phyloP scores from a whole-genome alignment of 805 yeast genomes.

The Starmerella lactis-condensi region DNA sequence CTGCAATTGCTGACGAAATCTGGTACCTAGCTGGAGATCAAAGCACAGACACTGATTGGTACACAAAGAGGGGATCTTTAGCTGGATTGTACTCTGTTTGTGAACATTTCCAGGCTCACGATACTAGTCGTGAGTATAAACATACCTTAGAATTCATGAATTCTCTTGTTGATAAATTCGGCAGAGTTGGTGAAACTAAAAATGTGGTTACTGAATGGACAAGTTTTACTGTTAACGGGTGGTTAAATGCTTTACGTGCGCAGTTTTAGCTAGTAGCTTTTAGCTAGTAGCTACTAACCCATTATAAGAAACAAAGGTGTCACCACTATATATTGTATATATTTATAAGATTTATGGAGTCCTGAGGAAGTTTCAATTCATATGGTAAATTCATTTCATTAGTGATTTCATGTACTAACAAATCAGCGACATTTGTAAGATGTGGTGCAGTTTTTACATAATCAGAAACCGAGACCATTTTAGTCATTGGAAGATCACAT shows the following conservation, averaged over 20 bases:
- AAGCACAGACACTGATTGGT: constrained; percentile 76
- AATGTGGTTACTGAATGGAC: constrained; percentile 58
- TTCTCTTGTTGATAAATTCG: constrained; percentile 36
- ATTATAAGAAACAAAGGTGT: neutral
- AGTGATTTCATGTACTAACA: constrained; percentile 26
- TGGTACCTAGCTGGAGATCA: constrained; percentile 61
- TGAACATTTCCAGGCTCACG: constrained; percentile 68
- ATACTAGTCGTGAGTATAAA: constrained; percentile 35
- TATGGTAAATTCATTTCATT: constrained; percentile 1
- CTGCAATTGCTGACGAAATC: constrained; percentile 64
- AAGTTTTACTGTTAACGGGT: constrained; percentile 44
- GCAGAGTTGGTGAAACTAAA: constrained; percentile 40
- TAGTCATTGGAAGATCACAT: constrained; percentile 67
- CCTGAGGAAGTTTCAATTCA: neutral
- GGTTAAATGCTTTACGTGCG: constrained; percentile 37
- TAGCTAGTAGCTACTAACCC: neutral
- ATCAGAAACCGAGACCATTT: constrained; percentile 27
- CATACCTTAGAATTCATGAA: constrained; percentile 50
- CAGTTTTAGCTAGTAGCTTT: neutral
- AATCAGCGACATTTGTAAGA: constrained; percentile 21
- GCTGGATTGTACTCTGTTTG: constrained; percentile 48
- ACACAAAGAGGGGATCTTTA: constrained; percentile 60
- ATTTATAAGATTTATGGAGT: neutral
- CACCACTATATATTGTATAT: neutral
- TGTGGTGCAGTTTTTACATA: neutral